Evolutionary conservation across 805 yeast genomes (phyloP).

Genomic region (Candida railenensis): DNA sequence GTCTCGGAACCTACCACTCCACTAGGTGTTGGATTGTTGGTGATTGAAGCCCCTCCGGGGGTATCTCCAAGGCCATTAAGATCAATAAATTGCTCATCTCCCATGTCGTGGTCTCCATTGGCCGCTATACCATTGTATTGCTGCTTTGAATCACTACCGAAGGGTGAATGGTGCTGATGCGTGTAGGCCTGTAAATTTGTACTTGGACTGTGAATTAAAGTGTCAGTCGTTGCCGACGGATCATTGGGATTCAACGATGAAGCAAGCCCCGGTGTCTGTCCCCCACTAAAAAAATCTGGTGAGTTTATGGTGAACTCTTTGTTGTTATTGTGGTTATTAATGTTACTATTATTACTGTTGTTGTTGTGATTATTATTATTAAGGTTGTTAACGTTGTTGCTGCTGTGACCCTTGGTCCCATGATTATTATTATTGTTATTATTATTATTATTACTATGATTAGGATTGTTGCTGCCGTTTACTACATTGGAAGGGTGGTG

Average conservation of each 20-base stretch:
- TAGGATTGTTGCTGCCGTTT: background rate
- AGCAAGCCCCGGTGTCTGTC: slow-evolving; percentile 11
- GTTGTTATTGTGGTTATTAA: slow-evolving; percentile 8
- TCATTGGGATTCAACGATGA: slow-evolving; percentile 2
- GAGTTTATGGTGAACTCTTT: slow-evolving; percentile 21
- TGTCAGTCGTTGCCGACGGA: slow-evolving; percentile 2
- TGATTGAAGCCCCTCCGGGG: background rate
- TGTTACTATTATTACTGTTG: slow-evolving; percentile 2
- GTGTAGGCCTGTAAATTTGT: slow-evolving; percentile 14
- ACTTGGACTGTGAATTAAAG: slow-evolving; percentile 11
- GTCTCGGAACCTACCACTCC: background rate
- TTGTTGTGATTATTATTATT: slow-evolving; percentile 1
- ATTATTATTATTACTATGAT: slow-evolving; percentile 2
- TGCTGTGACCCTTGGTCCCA: slow-evolving; percentile 9
- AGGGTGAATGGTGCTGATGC: slow-evolving; percentile 9
- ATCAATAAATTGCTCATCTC: slow-evolving; percentile 1
- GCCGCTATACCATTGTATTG: background rate
- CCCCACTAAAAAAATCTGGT: slow-evolving; percentile 19
- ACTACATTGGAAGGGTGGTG: too few relatives aligned
- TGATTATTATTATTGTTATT: background rate
- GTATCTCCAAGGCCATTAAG: slow-evolving; percentile 3
- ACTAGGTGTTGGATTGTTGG: background rate
- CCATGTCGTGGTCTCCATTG: slow-evolving; percentile 1
- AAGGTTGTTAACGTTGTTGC: background rate
- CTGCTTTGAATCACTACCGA: background rate